Percentiles rank a stretch among this genome's conserved stretches.
These are phyloP conservation scores for Hanseniaspora valbyensis DNA, from an alignment of 805 yeast species.

Conservation along the genomic window DNA sequence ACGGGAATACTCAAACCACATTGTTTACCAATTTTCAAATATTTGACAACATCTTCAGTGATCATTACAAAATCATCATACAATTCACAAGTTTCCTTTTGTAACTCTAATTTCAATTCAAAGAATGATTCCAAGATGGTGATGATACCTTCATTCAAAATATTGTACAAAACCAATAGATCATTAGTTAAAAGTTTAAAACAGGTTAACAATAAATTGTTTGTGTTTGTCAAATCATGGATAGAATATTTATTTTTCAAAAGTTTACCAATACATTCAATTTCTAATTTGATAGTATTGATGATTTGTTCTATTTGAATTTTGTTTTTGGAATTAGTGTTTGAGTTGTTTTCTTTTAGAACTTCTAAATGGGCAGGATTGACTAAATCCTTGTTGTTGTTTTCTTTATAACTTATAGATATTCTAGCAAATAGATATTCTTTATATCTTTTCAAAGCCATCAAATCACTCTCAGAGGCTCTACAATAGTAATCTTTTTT, in stretches of 20 bases:
- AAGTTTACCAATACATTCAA: conserved; percentile 38
- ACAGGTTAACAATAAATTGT: conserved; percentile 73
- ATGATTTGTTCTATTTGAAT: neutral
- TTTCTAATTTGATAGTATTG: conserved; percentile 3
- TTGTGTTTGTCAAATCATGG: conserved; percentile 51
- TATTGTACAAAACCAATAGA: conserved; percentile 72
- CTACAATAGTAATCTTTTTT: conserved; percentile 21
- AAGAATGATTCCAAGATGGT: conserved; percentile 88
- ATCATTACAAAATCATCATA: conserved; percentile 77
- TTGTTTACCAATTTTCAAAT: conserved; percentile 77
- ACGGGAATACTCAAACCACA: conserved; percentile 91
- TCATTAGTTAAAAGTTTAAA: conserved; percentile 87
- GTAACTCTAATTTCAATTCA: conserved; percentile 79
- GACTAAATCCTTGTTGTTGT: conserved; percentile 19
- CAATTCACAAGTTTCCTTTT: conserved; percentile 72
- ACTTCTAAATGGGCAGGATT: conserved; percentile 29
- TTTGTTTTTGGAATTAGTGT: neutral
- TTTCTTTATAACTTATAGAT: conserved; percentile 5
- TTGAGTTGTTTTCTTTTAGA: conserved; percentile 3
- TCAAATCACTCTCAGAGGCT: conserved; percentile 37
- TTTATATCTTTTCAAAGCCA: conserved; percentile 53
- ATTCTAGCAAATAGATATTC: conserved; percentile 44
- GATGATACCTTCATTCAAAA: conserved; percentile 89
- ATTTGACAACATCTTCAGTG: conserved; percentile 78
- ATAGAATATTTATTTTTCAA: conserved; percentile 66